A percentile compares a stretch with the other conserved stretches of the same genome.
Evolutionary conservation across 495 filamentous ascomycete species (phyloP).

Genomic region (Oidiodendron maius): DNA sequence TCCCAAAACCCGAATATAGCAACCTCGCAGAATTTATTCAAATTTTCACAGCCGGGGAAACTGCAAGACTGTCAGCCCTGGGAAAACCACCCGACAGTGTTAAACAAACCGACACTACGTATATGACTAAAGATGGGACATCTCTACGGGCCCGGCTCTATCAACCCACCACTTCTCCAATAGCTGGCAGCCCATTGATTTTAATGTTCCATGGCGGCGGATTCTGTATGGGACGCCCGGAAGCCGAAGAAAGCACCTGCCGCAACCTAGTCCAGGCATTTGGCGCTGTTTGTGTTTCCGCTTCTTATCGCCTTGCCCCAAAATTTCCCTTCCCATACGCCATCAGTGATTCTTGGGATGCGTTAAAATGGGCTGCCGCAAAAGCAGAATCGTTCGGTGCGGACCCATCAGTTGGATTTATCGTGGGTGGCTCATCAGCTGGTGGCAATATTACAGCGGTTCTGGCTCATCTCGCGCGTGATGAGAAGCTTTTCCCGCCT

Average conservation of each 20-base stretch:
- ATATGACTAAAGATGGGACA: too few species aligned
- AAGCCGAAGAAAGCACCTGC: constrained; percentile 24
- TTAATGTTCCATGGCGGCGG: constrained; percentile 37
- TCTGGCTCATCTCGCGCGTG: constrained; percentile 31
- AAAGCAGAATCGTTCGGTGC: not conserved
- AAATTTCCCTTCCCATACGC: constrained; percentile 38
- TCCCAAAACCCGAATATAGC: too few species aligned
- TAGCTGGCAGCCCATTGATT: constrained; percentile 30
- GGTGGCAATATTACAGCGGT: constrained; percentile 41
- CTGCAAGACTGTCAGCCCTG: too few species aligned
- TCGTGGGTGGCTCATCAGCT: constrained; percentile 41
- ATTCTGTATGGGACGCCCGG: constrained; percentile 31
- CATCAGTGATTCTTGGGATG: constrained; percentile 36
- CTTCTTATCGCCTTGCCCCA: constrained; percentile 39
- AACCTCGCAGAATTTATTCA: too few species aligned
- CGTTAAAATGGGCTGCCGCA: not conserved
- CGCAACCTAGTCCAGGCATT: constrained; percentile 6
- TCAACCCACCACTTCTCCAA: not conserved
- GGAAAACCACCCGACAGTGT: too few species aligned
- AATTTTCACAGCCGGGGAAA: too few species aligned
- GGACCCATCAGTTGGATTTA: constrained; percentile 29
- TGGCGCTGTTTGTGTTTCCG: constrained; percentile 26
- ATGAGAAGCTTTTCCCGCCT: constrained; percentile 32
- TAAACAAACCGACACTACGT: too few species aligned
- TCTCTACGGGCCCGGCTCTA: not conserved